A percentile compares a stretch with the other conserved stretches of the same genome.
Conservation (phyloP, 2,329 filamentous ascomycete genomes). For the Pseudopyrenochaeta lycopersici region DNA sequence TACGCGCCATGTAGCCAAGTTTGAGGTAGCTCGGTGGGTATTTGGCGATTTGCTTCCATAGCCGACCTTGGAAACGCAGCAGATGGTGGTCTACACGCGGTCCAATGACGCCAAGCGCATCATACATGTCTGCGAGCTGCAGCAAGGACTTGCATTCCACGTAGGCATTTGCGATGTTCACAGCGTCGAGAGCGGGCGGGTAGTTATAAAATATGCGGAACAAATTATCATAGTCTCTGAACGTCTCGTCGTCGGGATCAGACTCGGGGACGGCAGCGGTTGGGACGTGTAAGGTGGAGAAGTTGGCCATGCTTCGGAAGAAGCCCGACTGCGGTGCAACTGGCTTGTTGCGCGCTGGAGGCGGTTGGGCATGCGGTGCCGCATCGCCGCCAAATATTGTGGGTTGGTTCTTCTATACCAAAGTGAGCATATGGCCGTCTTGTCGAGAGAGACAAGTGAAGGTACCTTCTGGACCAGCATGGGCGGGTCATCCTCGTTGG, state of each 20-base stretch:
- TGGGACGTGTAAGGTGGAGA: slow-evolving; percentile 65
- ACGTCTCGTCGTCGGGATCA: slow-evolving; percentile 73
- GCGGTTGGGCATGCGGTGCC: slow-evolving; percentile 53
- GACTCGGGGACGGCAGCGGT: slow-evolving; percentile 57
- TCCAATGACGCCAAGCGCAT: slow-evolving; percentile 86
- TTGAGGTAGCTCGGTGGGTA: slow-evolving; percentile 93
- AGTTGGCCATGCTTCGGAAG: slow-evolving; percentile 87
- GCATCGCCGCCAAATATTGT: slow-evolving; percentile 67
- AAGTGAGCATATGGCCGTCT: slow-evolving; percentile 16
- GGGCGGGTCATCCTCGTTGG: slow-evolving; percentile 75
- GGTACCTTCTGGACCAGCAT: slow-evolving; percentile 84
- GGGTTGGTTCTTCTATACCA: slow-evolving; percentile 36
- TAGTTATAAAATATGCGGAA: slow-evolving; percentile 98
- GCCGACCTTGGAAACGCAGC: slow-evolving; percentile 85
- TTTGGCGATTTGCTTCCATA: slow-evolving; percentile 97
- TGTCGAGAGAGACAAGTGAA: background rate
- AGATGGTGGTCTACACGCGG: slow-evolving; percentile 93
- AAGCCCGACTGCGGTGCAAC: slow-evolving; percentile 73
- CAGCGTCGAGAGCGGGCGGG: slow-evolving; percentile 78
- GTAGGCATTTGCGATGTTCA: slow-evolving; percentile 92
- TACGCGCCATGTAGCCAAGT: slow-evolving; percentile 84
- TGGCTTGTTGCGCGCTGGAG: slow-evolving; percentile 69
- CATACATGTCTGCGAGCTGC: slow-evolving; percentile 91
- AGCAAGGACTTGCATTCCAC: slow-evolving; percentile 93
- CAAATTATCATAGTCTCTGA: slow-evolving; percentile 94